A percentile compares a stretch with the other conserved stretches of the same genome.
Evolutionary conservation across 768 basidiomycete species (phyloP).

Genomic region (Panellus pusillus): DNA sequence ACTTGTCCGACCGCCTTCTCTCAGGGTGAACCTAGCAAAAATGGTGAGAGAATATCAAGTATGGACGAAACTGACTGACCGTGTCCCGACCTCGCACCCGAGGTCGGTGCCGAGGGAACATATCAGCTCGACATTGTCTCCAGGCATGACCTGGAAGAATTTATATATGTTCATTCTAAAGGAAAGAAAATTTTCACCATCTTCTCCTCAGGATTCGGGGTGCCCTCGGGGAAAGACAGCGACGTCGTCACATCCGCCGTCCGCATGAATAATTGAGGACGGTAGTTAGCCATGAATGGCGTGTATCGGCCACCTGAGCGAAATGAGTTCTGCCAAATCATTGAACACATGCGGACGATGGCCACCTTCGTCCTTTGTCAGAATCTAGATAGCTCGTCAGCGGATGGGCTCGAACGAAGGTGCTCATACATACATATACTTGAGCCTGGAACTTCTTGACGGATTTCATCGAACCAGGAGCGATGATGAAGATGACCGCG

Average conservation of each 20-base stretch:
- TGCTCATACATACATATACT: slow-evolving; percentile 61
- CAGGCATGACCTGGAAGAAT: slow-evolving; percentile 80
- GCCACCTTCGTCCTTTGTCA: slow-evolving; percentile 81
- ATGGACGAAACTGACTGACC: slow-evolving; percentile 37
- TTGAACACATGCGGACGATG: slow-evolving; percentile 12
- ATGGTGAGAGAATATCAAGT: slow-evolving; percentile 6
- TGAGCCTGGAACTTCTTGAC: slow-evolving; percentile 94
- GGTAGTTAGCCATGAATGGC: slow-evolving; percentile 92
- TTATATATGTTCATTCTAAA: background rate
- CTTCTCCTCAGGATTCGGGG: slow-evolving; percentile 77
- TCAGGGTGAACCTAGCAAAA: slow-evolving; percentile 71
- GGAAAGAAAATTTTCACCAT: slow-evolving; percentile 55
- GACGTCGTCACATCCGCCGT: slow-evolving; percentile 91
- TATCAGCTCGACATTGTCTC: slow-evolving; percentile 94
- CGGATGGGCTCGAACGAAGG: background rate
- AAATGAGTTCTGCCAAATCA: slow-evolving; percentile 19
- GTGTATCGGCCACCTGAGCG: slow-evolving; percentile 72
- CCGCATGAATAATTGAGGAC: slow-evolving; percentile 93
- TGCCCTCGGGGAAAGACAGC: slow-evolving; percentile 85
- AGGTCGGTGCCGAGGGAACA: slow-evolving; percentile 83
- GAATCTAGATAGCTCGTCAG: slow-evolving; percentile 44
- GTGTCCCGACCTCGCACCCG: slow-evolving; percentile 84
- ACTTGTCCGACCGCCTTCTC: slow-evolving; percentile 94
- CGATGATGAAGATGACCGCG: slow-evolving; percentile 91
- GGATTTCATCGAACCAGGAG: slow-evolving; percentile 90